phyloP scores from a whole-genome alignment of 1,284 basidiomycete genomes.

The Sparassis latifolia region DNA sequence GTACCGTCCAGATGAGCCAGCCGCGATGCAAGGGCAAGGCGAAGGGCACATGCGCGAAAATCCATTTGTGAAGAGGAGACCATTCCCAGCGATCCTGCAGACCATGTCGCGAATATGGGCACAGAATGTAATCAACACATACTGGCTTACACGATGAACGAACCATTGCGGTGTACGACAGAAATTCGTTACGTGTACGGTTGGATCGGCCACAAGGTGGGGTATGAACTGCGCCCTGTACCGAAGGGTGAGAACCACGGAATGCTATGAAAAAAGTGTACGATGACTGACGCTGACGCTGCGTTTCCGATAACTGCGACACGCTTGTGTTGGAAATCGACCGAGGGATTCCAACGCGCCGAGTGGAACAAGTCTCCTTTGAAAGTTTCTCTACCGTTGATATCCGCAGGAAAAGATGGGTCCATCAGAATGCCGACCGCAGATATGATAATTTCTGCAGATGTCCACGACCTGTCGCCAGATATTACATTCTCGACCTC shows the following conservation, averaged over 20 bases:
- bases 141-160: constrained; percentile 29
- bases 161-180: constrained; percentile 42
- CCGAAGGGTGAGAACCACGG: not conserved
- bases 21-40: constrained; percentile 30
- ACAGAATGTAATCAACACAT: no score
- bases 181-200: constrained; percentile 36
- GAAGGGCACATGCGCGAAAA: constrained; percentile 35
- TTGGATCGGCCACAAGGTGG: constrained; percentile 32
- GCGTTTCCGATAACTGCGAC: constrained; percentile 38
- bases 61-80: constrained; percentile 26
- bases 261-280: not conserved
- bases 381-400: constrained; percentile 37
- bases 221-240: constrained; percentile 40
- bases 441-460: constrained; percentile 33
- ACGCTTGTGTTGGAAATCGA: constrained; percentile 28
- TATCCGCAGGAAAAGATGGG: constrained; percentile 30
- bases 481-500: constrained; percentile 24
- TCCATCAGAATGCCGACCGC: constrained; percentile 36
- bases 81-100: constrained; percentile 27
- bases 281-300: constrained; percentile 21
- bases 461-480: constrained; percentile 13
- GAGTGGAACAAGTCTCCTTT: constrained; percentile 34
- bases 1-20: constrained; percentile 25
- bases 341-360: constrained; percentile 29
- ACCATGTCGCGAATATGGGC: not conserved